Percentiles rank a stretch among this genome's conserved stretches.
Conservation (phyloP, 1,284 basidiomycete genomes). For the Tylopilus sp. region DNA sequence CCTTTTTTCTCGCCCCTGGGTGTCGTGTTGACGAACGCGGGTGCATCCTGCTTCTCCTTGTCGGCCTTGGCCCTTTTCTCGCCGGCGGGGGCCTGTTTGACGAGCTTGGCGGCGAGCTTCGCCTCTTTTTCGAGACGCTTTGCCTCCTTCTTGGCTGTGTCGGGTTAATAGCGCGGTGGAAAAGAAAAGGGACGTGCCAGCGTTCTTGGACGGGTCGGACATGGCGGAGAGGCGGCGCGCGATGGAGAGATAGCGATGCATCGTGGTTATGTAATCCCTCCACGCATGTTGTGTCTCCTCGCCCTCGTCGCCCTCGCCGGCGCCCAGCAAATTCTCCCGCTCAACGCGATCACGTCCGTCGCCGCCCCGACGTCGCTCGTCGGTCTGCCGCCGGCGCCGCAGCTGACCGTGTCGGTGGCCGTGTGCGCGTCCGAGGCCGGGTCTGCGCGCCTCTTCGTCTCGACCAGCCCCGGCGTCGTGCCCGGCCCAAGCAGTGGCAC, state of each 20-base stretch:
- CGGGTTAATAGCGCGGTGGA: not conserved
- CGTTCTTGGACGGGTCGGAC: conserved; percentile 40
- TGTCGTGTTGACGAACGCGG: conserved; percentile 81
- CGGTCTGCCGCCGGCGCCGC: conserved; percentile 41
- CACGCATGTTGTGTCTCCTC: not conserved
- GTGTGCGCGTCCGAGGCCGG: conserved; percentile 46
- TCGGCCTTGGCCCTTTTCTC: conserved; percentile 76
- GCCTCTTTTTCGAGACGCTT: conserved; percentile 72
- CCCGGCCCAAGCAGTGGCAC: conserved; percentile 43
- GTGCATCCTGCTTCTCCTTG: conserved; percentile 72
- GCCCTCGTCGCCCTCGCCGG: not conserved
- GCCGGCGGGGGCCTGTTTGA: conserved; percentile 51
- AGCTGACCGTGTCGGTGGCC: conserved; percentile 57
- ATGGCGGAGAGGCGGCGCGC: too few species aligned
- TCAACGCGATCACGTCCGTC: conserved; percentile 39
- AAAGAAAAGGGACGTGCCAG: conserved; percentile 24
- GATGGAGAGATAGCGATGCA: not conserved
- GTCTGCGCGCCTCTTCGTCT: conserved; percentile 53
- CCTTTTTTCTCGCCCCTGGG: conserved; percentile 91
- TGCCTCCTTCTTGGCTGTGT: conserved; percentile 70
- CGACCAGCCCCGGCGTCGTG: conserved; percentile 48
- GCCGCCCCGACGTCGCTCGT: conserved; percentile 34
- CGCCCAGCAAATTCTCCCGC: conserved; percentile 32
- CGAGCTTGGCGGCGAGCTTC: conserved; percentile 75
- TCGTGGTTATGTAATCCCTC: not conserved